A percentile compares a stretch with the other conserved stretches of the same genome.
Conservation (phyloP, 2,329 filamentous ascomycete species). For the Samsoniella hepiali region DNA sequence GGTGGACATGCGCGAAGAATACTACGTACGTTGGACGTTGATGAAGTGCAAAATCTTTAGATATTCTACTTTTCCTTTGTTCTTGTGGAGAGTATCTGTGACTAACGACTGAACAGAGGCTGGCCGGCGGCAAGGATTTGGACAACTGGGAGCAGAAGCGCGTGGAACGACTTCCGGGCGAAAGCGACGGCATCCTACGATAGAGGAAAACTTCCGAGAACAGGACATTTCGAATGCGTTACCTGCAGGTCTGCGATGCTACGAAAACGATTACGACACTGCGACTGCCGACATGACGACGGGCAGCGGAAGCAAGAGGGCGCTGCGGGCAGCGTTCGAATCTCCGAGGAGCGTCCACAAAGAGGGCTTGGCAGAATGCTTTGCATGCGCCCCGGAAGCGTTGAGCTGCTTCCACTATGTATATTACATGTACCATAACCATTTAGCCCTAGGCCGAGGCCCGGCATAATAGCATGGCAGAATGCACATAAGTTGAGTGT, state of each 20-base stretch:
- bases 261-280: background rate
- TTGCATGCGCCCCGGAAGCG: background rate
- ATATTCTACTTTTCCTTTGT: background rate
- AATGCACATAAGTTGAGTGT: background rate
- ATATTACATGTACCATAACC: background rate
- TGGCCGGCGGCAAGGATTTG: conserved; percentile 72
- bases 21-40: conserved; percentile 64
- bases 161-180: conserved; percentile 83
- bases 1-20: conserved; percentile 81
- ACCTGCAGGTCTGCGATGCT: background rate
- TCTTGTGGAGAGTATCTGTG: too few relatives aligned
- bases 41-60: too few relatives aligned
- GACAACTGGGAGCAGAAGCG: conserved; percentile 97
- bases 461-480: background rate
- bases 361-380: background rate
- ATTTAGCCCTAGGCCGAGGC: background rate
- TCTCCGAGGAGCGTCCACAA: background rate
- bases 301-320: background rate
- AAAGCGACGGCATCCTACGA: conserved; percentile 77
- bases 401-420: background rate
- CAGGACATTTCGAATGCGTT: background rate
- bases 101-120: conserved; percentile 25
- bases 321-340: background rate
- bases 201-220: background rate
- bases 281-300: background rate